These are phyloP conservation scores for Tubosaeta sp. DNA, from an alignment of 768 basidiomycete genomes.

Conservation along the genomic window DNA sequence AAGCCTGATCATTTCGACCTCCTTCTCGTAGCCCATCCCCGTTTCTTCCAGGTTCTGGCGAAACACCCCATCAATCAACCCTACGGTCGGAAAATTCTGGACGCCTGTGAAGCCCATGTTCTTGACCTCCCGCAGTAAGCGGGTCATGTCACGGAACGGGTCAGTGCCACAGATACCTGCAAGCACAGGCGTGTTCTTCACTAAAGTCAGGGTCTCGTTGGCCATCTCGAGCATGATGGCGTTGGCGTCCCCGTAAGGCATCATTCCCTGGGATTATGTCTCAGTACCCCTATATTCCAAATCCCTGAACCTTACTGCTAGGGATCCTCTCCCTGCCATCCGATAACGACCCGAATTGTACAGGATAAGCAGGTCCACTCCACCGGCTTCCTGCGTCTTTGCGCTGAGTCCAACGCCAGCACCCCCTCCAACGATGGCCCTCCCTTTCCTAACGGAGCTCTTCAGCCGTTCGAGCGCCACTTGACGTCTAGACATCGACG, in stretches of 20 bases:
- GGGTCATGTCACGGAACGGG: neutral
- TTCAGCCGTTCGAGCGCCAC: slow-evolving; percentile 13
- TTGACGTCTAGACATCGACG: slow-evolving; percentile 18
- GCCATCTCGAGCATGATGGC: slow-evolving; percentile 29
- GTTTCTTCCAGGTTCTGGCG: slow-evolving; percentile 27
- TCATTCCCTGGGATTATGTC: neutral
- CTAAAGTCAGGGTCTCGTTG: slow-evolving; percentile 24
- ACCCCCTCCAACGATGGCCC: slow-evolving; percentile 26
- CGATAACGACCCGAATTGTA: slow-evolving; percentile 30
- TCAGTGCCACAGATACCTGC: neutral
- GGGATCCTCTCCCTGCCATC: slow-evolving; percentile 29
- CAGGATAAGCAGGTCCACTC: slow-evolving; percentile 27
- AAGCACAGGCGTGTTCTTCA: neutral
- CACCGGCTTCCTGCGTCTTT: slow-evolving; percentile 10
- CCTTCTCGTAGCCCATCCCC: slow-evolving; percentile 28
- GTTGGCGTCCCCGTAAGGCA: slow-evolving; percentile 20
- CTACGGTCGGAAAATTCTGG: slow-evolving; percentile 28
- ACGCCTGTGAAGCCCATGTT: slow-evolving; percentile 26
- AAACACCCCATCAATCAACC: slow-evolving; percentile 28
- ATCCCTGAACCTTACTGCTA: slow-evolving; percentile 19
- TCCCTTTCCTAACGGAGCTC: slow-evolving; percentile 11
- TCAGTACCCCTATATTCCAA: slow-evolving; percentile 1
- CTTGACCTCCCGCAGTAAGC: slow-evolving; percentile 17
- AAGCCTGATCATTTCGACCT: slow-evolving; percentile 29
- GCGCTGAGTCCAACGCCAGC: slow-evolving; percentile 25